Conservation (phyloP, 805 yeast species). For the Lipomyces chichibuensis region DNA sequence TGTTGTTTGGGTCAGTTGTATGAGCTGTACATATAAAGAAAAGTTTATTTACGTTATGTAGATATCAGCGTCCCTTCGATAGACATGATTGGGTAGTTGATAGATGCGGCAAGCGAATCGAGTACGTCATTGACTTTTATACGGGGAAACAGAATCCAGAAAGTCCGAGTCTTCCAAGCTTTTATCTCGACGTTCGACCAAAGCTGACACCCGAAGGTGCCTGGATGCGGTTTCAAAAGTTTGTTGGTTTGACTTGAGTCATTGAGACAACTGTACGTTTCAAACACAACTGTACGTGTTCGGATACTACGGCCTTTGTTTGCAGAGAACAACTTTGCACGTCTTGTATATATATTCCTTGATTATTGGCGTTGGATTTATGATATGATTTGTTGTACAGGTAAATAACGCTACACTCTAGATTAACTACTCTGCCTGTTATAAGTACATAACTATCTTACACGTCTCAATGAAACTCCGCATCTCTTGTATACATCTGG, state of each 20-base stretch:
- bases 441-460: not conserved
- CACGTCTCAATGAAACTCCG: constrained; percentile 3
- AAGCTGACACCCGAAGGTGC: constrained; percentile 80
- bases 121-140: constrained; percentile 93
- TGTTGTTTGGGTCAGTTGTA: constrained; percentile 51
- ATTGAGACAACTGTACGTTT: no score
- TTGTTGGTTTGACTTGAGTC: constrained; percentile 54
- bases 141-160: constrained; percentile 56
- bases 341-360: not conserved
- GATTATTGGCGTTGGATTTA: constrained; percentile 3
- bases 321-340: not conserved
- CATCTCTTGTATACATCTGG: constrained; percentile 27
- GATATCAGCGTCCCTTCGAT: constrained; percentile 79
- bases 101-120: constrained; percentile 80
- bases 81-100: constrained; percentile 93
- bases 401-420: not conserved
- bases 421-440: not conserved
- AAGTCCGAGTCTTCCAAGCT: constrained; percentile 57
- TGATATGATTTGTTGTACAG: not conserved
- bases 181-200: constrained; percentile 89
- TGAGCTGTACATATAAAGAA: not conserved
- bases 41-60: not conserved
- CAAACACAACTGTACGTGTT: not conserved
- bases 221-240: constrained; percentile 63
- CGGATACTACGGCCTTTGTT: not conserved